Base-by-base conservation (phyloP, 2,329 filamentous ascomycete species). In the Macrophomina phaseolina region DNA sequence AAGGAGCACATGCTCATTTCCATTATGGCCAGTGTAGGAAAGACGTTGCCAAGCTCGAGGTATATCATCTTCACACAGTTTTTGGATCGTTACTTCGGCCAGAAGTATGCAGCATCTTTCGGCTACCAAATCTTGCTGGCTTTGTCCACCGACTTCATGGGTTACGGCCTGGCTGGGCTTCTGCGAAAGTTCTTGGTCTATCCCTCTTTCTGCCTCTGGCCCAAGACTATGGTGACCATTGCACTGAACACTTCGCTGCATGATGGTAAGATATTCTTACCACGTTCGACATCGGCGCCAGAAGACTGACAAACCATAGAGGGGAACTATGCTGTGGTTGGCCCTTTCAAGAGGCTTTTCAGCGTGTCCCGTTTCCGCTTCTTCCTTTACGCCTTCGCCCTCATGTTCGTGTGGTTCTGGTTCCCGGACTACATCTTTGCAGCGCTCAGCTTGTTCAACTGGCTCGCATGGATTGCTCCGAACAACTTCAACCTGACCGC, bases 401-500 rank as follows among this genome's bases (percentile, higher is more conserved):
- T 83, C 87, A 0, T 91, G 90, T 71, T 40, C 68, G 2, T 74
- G 68, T 45, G 40, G 40, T 65, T 65, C 63, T 56, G 49, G 49
- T 48, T 65, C 64, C 89, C 90, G 0, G 89, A 89, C 0, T 91
- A 86, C 67, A 81, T 93, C 9, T 89, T 87, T 16, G 87, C 90
- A 68, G 91, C 87, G 66, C 79, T 92, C 7, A 90, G 88, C 69
- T 84, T 89, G 7, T 91, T 92, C 71, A 89, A 90, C 7, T 90
- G 91, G 73, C 82, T 86, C 6, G 92, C 90, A 0, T 92, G 46
- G 72, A 85, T 92, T 66, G 86, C 86, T 1, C 91, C 91, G 0
- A 82, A 91, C 58, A 91, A 86, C 67, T 82, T 86, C 0, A 79
- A 91, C 9, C 77, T 93, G 46, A 93, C 93, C 69, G 90, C 93